Percentiles rank a stretch among this genome's conserved stretches.
These are phyloP conservation scores for Sarocladium brachiariae DNA, from an alignment of 2,329 filamentous ascomycete species.

Conservation along the genomic window DNA sequence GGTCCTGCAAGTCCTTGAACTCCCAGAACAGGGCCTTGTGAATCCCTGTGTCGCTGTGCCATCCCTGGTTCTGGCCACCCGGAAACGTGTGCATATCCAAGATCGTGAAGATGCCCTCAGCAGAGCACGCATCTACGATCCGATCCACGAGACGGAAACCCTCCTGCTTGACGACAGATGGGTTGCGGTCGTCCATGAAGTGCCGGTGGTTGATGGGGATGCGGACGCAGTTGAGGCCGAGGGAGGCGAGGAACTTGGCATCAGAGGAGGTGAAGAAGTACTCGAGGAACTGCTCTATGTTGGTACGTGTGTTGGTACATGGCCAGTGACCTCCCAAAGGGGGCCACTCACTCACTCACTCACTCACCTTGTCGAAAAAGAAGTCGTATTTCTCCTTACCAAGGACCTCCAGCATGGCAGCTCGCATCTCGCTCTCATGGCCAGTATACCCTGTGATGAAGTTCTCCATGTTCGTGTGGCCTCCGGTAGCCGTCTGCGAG, in stretches of 20 bases:
- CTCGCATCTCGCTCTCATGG: conserved; percentile 47
- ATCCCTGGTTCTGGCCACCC: conserved; percentile 40
- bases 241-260: conserved; percentile 48
- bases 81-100: conserved; percentile 37
- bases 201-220: conserved; percentile 54
- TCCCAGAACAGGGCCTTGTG: conserved; percentile 38
- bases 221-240: conserved; percentile 50
- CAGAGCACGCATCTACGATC: conserved; percentile 35
- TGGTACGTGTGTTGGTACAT: background rate
- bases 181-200: conserved; percentile 46
- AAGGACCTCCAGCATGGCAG: conserved; percentile 44
- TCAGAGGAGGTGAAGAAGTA: conserved; percentile 53
- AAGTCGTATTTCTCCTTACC: conserved; percentile 50
- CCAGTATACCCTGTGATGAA: conserved; percentile 56
- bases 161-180: conserved; percentile 36
- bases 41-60: conserved; percentile 34
- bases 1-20: conserved; percentile 37
- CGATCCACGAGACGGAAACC: conserved; percentile 45
- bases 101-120: conserved; percentile 35
- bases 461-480: conserved; percentile 45
- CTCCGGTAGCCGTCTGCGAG: conserved; percentile 19
- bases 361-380: conserved; percentile 44
- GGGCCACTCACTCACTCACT: no score
- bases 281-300: conserved; percentile 31
- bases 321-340: no score